These are phyloP conservation scores for Chlamydomonas eustigma DNA, from an alignment of 139 green algal species.

Conservation along the genomic window DNA sequence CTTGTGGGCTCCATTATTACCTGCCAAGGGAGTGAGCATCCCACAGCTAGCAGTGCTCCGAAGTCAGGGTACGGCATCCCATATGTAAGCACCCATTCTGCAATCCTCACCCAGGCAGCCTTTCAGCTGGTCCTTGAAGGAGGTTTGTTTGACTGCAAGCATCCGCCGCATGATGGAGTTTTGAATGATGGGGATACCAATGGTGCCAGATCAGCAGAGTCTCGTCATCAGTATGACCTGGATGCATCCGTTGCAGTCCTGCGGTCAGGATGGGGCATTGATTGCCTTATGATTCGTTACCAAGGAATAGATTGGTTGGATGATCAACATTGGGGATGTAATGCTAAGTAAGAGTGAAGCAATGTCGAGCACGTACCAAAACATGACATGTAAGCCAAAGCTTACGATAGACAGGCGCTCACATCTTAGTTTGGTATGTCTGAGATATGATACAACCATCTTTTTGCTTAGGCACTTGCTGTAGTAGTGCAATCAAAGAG, in stretches of 20 bases:
- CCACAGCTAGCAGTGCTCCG: neutral
- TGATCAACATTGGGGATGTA: constrained; percentile 26
- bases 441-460: too few species aligned
- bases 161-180: too few species aligned
- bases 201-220: too few species aligned
- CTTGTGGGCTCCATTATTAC: constrained; percentile 36
- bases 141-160: neutral
- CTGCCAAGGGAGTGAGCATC: constrained; percentile 17
- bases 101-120: neutral
- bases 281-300: constrained; percentile 54
- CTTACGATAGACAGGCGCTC: too few species aligned
- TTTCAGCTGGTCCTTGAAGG: neutral
- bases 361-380: too few species aligned
- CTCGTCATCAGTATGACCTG: constrained; percentile 31
- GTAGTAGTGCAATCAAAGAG: too few species aligned
- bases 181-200: too few species aligned
- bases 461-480: too few species aligned
- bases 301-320: constrained; percentile 51
- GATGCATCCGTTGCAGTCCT: constrained; percentile 42
- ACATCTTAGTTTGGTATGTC: too few species aligned
- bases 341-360: constrained; percentile 22
- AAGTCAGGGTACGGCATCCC: too few species aligned
- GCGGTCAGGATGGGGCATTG: constrained; percentile 49
- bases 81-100: neutral
- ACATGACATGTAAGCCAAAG: too few species aligned